Conservation (phyloP, 441 rosid species). For the Omphalea diandra region DNA sequence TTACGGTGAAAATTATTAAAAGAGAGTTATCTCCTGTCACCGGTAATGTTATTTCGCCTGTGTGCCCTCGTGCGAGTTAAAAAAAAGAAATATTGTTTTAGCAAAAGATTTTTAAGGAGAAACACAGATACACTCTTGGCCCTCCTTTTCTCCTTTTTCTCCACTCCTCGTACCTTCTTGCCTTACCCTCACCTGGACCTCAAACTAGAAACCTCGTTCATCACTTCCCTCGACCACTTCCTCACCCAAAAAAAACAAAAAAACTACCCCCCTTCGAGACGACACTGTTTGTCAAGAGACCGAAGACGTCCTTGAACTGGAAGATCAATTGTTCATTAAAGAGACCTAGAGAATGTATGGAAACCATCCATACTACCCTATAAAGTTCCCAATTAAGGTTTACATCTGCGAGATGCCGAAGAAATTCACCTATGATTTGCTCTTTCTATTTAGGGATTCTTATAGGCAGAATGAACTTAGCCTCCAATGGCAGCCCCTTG, state of each 20-base stretch:
- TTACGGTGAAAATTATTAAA: too few relatives aligned
- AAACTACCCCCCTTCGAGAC: conserved; percentile 30
- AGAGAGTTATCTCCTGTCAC: too few relatives aligned
- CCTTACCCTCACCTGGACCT: conserved; percentile 7
- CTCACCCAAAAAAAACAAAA: conserved; percentile 33
- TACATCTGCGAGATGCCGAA: conserved; percentile 91
- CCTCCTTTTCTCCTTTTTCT: conserved; percentile 28
- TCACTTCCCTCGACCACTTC: conserved; percentile 61
- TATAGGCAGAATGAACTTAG: conserved; percentile 71
- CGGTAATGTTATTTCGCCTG: too few relatives aligned
- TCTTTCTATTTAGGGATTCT: conserved; percentile 63
- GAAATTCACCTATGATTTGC: conserved; percentile 84
- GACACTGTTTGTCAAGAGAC: conserved; percentile 34
- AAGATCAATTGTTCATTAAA: conserved; percentile 37
- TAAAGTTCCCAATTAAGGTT: conserved; percentile 61
- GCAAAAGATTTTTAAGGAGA: too few relatives aligned
- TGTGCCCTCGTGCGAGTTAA: too few relatives aligned
- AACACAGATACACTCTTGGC: too few relatives aligned
- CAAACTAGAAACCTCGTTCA: conserved; percentile 62
- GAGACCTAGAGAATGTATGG: conserved; percentile 46
- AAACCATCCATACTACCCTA: conserved; percentile 52
- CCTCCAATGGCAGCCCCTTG: conserved; percentile 96
- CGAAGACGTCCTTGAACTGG: conserved; percentile 43
- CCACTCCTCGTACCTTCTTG: conserved; percentile 12
- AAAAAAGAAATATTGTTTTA: too few relatives aligned